Evolutionary conservation across 345 rosid species (phyloP).

Genomic region (Eucalyptus urophylla): DNA sequence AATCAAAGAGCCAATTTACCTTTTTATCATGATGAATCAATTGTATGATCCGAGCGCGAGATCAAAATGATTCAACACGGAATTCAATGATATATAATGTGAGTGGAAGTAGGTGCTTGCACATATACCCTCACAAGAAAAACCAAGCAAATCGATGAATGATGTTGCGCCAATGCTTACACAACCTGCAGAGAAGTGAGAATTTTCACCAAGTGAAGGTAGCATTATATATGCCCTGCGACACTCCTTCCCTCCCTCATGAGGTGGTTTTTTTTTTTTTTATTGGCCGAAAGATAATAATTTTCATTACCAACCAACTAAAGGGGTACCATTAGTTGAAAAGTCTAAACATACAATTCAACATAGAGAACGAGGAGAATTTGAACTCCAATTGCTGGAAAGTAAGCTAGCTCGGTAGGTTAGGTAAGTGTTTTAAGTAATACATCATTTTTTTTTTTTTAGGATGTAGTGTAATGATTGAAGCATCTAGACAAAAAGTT

Average conservation of each 20-base stretch:
- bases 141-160: neutral
- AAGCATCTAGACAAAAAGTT: no score
- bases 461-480: no score
- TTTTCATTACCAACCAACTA: no score
- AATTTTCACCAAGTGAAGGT: accelerated
- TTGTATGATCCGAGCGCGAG: neutral
- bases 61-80: neutral
- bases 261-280: neutral
- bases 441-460: no score
- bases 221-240: neutral
- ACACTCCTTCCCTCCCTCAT: no score
- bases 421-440: neutral
- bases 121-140: neutral
- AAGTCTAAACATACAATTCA: no score
- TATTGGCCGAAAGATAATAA: no score
- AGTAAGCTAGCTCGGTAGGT: no score
- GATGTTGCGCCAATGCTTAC: neutral
- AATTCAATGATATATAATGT: neutral
- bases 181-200: neutral
- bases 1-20: neutral
- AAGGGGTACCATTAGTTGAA: accelerated
- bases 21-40: neutral
- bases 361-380: no score
- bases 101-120: neutral
- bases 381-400: no score